Percentiles rank a stretch among this genome's conserved stretches.
phyloP scores from a whole-genome alignment of 2,329 filamentous ascomycete genomes.

The Alternaria rosae region DNA sequence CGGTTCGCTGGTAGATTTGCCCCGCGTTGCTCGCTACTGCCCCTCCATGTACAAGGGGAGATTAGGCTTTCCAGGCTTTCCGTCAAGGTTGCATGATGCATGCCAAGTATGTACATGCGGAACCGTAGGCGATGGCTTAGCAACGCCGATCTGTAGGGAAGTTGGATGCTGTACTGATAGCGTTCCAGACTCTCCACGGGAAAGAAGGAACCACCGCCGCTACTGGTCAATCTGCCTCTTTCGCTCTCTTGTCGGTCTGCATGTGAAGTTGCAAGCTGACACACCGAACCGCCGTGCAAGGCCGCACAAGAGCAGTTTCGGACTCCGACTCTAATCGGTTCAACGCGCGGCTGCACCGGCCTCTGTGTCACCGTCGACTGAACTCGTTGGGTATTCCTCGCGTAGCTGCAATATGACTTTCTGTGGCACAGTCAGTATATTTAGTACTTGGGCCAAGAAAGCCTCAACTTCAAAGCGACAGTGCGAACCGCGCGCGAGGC shows the following conservation, averaged over 20 bases:
- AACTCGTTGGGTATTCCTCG: conserved; percentile 49
- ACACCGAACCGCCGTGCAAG: conserved; percentile 15
- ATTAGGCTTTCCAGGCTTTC: conserved; percentile 9
- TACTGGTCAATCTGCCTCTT: background rate
- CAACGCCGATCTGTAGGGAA: background rate
- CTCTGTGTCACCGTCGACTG: conserved; percentile 38
- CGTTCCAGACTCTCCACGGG: background rate
- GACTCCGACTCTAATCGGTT: conserved; percentile 10
- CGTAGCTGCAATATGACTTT: conserved; percentile 58
- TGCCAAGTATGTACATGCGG: conserved; percentile 7
- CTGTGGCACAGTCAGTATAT: conserved; percentile 36
- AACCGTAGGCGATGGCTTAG: conserved; percentile 7
- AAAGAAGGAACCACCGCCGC: background rate
- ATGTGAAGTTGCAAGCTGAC: background rate
- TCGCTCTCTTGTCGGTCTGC: background rate
- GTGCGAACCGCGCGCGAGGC: conserved; percentile 19
- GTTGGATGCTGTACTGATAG: conserved; percentile 2
- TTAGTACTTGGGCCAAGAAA: conserved; percentile 2
- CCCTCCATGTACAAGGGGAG: conserved; percentile 18
- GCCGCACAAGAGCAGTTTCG: conserved; percentile 14
- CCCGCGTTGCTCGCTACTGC: conserved; percentile 19
- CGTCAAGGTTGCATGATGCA: conserved; percentile 11
- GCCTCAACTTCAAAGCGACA: background rate
- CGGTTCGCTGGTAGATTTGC: conserved; percentile 17
- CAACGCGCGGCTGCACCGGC: conserved; percentile 32